These are phyloP conservation scores for Ophiostoma perfectum DNA, from an alignment of 2,329 filamentous ascomycete genomes.

Conservation along the genomic window DNA sequence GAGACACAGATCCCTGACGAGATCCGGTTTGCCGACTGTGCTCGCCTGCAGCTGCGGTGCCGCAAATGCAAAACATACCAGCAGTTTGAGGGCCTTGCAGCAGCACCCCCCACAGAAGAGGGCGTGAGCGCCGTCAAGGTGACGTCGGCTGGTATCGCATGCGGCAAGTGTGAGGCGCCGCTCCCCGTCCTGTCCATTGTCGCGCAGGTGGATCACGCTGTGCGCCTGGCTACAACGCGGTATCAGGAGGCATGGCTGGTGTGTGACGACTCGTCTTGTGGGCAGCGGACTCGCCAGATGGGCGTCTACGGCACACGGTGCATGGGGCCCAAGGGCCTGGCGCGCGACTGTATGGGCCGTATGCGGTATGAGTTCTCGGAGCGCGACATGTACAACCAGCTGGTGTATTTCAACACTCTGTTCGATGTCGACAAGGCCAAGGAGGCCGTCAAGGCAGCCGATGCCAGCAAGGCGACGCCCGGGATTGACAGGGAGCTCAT, in stretches of 20 bases:
- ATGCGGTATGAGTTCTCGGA: constrained; percentile 88
- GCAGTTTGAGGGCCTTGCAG: constrained; percentile 66
- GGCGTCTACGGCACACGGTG: constrained; percentile 88
- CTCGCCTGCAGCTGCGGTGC: constrained; percentile 72
- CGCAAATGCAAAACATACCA: constrained; percentile 68
- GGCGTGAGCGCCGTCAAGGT: constrained; percentile 40
- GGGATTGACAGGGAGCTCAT: constrained; percentile 56
- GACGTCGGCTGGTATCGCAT: constrained; percentile 69
- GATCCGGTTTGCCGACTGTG: constrained; percentile 78
- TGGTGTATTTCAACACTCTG: constrained; percentile 76
- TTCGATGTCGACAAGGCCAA: constrained; percentile 82
- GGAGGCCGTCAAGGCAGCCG: constrained; percentile 34
- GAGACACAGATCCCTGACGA: constrained; percentile 92
- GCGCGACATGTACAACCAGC: constrained; percentile 89
- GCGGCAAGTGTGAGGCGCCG: constrained; percentile 59
- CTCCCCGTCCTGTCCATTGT: constrained; percentile 70
- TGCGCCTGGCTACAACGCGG: constrained; percentile 68
- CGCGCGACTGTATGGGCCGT: constrained; percentile 73
- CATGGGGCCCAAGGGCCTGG: constrained; percentile 78
- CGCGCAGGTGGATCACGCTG: constrained; percentile 79
- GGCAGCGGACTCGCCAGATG: constrained; percentile 82
- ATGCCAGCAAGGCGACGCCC: constrained; percentile 19
- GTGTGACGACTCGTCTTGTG: constrained; percentile 85
- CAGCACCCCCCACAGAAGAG: not conserved
- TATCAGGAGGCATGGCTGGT: constrained; percentile 93